Evolutionary conservation across 208 protist genomes (phyloP).

Genomic region (Leishmania arabica): DNA sequence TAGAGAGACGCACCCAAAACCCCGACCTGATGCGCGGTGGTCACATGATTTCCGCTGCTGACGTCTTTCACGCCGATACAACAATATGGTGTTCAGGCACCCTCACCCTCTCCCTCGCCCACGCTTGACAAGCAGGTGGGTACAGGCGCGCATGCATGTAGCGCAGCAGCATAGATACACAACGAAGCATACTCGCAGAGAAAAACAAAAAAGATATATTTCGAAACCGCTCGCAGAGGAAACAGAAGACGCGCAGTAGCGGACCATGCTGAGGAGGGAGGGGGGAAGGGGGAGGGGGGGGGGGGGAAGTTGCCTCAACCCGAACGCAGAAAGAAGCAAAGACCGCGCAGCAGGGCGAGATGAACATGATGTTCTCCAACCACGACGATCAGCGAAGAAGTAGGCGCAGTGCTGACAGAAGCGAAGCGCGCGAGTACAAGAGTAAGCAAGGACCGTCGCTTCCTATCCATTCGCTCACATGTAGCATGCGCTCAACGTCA

Average conservation of each 20-base stretch:
- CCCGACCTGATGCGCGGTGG: not conserved
- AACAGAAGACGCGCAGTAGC: not conserved
- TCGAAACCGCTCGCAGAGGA: not conserved
- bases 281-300: no score
- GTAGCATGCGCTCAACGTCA: not conserved
- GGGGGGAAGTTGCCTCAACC: no score
- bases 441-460: no score
- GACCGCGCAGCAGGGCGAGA: not conserved
- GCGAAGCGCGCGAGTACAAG: no score
- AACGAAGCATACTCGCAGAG: not conserved
- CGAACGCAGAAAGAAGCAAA: not conserved
- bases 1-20: not conserved
- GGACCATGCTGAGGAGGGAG: not conserved
- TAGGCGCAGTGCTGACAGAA: not conserved
- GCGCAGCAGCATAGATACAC: not conserved
- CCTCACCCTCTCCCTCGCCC: not conserved
- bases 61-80: not conserved
- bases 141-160: not conserved
- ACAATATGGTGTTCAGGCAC: no score
- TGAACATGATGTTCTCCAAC: not conserved
- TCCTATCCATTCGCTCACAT: not conserved
- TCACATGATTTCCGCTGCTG: not conserved
- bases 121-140: not conserved
- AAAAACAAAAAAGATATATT: not conserved
- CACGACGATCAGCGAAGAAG: no score